A percentile compares a stretch with the other conserved stretches of the same genome.
Conservation (phyloP, 2,329 filamentous ascomycete species). For the Hypocreales sp. region DNA sequence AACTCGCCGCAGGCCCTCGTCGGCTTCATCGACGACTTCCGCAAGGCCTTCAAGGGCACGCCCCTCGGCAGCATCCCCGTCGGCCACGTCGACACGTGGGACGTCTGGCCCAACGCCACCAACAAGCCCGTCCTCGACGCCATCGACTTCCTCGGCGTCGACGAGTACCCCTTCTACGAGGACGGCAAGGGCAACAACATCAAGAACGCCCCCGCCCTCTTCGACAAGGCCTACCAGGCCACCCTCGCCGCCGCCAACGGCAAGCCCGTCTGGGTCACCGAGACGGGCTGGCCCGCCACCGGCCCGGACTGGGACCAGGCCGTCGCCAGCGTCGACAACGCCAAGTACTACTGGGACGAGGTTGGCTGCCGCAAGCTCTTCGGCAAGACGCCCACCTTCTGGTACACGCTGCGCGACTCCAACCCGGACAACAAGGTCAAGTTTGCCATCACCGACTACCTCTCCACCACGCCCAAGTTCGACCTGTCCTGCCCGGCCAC, state of each 20-base stretch:
- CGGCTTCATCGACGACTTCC: constrained; percentile 50
- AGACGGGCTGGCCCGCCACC: constrained; percentile 49
- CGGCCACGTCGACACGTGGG: constrained; percentile 57
- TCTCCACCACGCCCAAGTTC: constrained; percentile 33
- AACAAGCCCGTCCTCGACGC: constrained; percentile 46
- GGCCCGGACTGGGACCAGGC: constrained; percentile 39
- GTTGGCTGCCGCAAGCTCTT: constrained; percentile 45
- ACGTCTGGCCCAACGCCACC: constrained; percentile 41
- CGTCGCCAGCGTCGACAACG: constrained; percentile 38
- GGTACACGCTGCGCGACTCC: constrained; percentile 46
- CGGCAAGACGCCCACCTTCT: constrained; percentile 39
- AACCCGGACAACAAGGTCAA: constrained; percentile 43
- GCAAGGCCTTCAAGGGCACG: constrained; percentile 34
- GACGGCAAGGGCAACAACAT: constrained; percentile 38
- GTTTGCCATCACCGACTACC: constrained; percentile 39
- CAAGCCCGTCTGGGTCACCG: constrained; percentile 45
- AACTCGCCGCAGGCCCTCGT: constrained; percentile 42
- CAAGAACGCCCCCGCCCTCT: constrained; percentile 36
- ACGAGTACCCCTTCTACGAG: constrained; percentile 55
- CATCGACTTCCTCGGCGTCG: constrained; percentile 48
- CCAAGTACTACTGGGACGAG: constrained; percentile 46
- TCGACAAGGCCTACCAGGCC: constrained; percentile 31
- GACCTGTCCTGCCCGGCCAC: constrained; percentile 35
- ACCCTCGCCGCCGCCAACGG: constrained; percentile 28
- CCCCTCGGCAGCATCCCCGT: constrained; percentile 31